phyloP scores from a whole-genome alignment of 306 rosid species.

The Hippophae tibetana region DNA sequence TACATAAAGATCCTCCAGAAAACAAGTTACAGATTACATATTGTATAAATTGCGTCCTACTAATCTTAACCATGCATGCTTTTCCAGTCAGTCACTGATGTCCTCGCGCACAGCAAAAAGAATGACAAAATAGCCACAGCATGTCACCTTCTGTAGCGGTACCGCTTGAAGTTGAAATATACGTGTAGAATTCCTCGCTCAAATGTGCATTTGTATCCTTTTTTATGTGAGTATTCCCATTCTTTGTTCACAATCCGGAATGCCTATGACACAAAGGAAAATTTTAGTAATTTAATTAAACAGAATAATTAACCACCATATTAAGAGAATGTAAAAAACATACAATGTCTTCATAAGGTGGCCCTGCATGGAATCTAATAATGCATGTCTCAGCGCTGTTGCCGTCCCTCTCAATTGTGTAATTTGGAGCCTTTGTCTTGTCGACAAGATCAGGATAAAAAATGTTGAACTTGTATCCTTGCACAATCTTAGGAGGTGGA shows the following conservation, averaged over 20 bases:
- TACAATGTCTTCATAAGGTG: slow-evolving; percentile 89
- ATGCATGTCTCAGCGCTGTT: slow-evolving; percentile 87
- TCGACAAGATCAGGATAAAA: slow-evolving; percentile 96
- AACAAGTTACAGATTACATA: too few relatives aligned
- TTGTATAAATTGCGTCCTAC: too few relatives aligned
- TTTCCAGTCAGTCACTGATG: too few relatives aligned
- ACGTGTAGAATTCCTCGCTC: slow-evolving; percentile 87
- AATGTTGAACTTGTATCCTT: slow-evolving; percentile 87
- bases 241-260: slow-evolving; percentile 91
- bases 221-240: slow-evolving; percentile 89
- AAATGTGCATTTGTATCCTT: slow-evolving; percentile 85
- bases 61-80: too few relatives aligned
- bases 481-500: slow-evolving; percentile 95
- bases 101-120: background rate
- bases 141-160: slow-evolving; percentile 69
- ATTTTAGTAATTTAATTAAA: background rate
- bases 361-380: slow-evolving; percentile 88
- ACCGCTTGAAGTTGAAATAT: slow-evolving; percentile 81
- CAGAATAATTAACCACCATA: slow-evolving; percentile 10
- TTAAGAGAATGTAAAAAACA: slow-evolving; percentile 15
- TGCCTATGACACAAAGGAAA: slow-evolving; percentile 34
- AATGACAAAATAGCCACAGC: slow-evolving; percentile 6
- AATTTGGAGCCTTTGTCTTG: slow-evolving; percentile 78
- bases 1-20: too few relatives aligned
- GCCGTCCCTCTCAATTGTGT: slow-evolving; percentile 85